Base-by-base conservation (phyloP, 2,329 filamentous ascomycete species). In the Phialophora expanda region DNA sequence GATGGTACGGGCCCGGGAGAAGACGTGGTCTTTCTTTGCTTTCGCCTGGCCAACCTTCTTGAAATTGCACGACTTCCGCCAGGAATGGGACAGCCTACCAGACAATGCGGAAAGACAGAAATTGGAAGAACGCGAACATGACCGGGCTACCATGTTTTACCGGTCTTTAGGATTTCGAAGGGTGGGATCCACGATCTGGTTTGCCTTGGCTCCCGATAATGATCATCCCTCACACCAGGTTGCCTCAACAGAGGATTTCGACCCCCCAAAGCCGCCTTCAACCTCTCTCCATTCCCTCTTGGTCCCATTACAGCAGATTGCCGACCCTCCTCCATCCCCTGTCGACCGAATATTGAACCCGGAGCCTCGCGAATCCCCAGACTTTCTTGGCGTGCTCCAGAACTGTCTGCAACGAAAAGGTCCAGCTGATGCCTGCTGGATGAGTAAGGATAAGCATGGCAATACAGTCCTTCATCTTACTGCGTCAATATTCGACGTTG, bases 161-260 rank as follows among this genome's bases (percentile, higher is more conserved):
- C 69, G 71, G 26, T 68, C 73, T 17, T 44, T 76, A 38, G 75
- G 75, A 8, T 77, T 76, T 66, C 73, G 75, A 57, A 70, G 75
- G 53, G 71, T 78, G 53, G 77, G 76, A 9, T 72, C 70, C 26
- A 76, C 75, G 2, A 50, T 44, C n/a, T 77, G 70, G 66, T 75
- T 77, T 46, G 75, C 74, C 41, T 69, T 75, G 51, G 68, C 75
- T 48, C 61, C 67, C 17, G 66, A 75, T 46, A 48, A 66, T 22
- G 57, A 56, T 28, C 75, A 77, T 64, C 66, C 69, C 53, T 69
- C 74, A n/a, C 71, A 65, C 44, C 53, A 59, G 4, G 56, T 76
- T 32, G 2, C 57, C 5, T 20, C 60, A 11, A 46, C 41, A 7
- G 65, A 69, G n/a, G 74, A 76, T 57, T 75, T 66, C 56, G 62